These are phyloP conservation scores for Solanum rostratum DNA, from an alignment of 257 asterid genomes.

Conservation along the genomic window DNA sequence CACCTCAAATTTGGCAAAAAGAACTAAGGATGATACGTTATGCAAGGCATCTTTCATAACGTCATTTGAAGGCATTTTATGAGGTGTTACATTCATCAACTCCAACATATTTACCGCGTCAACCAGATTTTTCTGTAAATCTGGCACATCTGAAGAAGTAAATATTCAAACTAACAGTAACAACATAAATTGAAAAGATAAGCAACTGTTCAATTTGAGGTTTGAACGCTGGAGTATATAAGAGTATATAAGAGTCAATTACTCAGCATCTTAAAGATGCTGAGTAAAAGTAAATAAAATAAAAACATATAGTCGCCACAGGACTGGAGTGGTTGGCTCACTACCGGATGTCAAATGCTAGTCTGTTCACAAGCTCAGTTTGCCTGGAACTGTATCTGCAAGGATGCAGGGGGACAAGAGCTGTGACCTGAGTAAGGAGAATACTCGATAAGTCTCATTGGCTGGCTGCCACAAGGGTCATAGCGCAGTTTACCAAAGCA, in stretches of 20 bases:
- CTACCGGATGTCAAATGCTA: not conserved
- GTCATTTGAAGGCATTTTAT: too few species aligned
- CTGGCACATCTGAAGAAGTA: not conserved
- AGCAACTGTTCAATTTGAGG: too few species aligned
- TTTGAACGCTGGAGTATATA: too few species aligned
- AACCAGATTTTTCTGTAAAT: slow-evolving; percentile 12
- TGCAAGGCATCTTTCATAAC: too few species aligned
- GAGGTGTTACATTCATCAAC: not conserved
- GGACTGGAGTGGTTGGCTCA: not conserved
- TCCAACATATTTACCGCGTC: slow-evolving; percentile 39
- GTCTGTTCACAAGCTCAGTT: not conserved
- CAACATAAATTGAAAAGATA: not conserved
- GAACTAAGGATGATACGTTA: too few species aligned
- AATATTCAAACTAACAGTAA: not conserved
- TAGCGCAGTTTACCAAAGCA: not conserved
- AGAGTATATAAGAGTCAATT: not conserved
- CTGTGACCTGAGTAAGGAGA: not conserved
- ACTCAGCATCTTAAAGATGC: not conserved
- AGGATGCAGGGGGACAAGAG: not conserved
- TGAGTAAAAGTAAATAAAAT: not conserved
- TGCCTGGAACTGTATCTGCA: not conserved
- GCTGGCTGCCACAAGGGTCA: not conserved
- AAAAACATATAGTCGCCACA: not conserved
- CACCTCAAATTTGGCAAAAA: too few species aligned
- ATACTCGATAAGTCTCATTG: not conserved